Conservation (phyloP, 352 stramenopile species). For the Pseudoperonospora humuli region DNA sequence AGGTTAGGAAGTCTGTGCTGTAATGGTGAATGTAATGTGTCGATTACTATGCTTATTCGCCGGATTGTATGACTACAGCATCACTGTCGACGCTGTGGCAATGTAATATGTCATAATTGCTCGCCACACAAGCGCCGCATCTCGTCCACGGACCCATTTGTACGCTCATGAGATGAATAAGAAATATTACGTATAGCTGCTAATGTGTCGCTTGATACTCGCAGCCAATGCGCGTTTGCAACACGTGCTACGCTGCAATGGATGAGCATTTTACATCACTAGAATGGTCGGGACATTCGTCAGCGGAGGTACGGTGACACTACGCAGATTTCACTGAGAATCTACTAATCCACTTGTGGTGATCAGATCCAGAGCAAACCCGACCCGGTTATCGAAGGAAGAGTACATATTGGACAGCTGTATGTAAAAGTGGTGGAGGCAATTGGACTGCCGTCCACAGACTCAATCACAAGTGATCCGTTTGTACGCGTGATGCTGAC, state of each 20-base stretch:
- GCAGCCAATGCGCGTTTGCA: slow-evolving; percentile 82
- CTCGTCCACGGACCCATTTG: slow-evolving; percentile 71
- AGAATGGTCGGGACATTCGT: slow-evolving; percentile 75
- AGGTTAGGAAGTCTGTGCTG: slow-evolving; percentile 30
- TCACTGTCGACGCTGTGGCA: slow-evolving; percentile 76
- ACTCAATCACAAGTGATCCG: slow-evolving; percentile 84
- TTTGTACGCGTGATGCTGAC: slow-evolving; percentile 81
- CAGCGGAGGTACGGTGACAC: slow-evolving; percentile 36
- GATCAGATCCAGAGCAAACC: slow-evolving; percentile 52
- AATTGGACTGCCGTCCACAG: slow-evolving; percentile 74
- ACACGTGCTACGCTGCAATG: slow-evolving; percentile 75
- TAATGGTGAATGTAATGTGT: neutral
- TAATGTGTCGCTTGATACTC: slow-evolving; percentile 9
- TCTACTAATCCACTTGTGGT: neutral
- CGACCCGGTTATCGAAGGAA: slow-evolving; percentile 72
- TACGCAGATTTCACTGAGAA: neutral
- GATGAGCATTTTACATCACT: slow-evolving; percentile 80
- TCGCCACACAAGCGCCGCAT: slow-evolving; percentile 81
- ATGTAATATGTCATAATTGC: slow-evolving; percentile 82
- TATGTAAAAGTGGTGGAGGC: slow-evolving; percentile 85
- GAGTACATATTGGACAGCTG: slow-evolving; percentile 76
- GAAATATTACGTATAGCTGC: neutral
- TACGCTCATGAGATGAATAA: slow-evolving; percentile 13
- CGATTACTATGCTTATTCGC: neutral
- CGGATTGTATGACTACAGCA: slow-evolving; percentile 32